Evolutionary conservation across 495 filamentous ascomycete species (phyloP).

Genomic region (Aspergillus bridgeri): DNA sequence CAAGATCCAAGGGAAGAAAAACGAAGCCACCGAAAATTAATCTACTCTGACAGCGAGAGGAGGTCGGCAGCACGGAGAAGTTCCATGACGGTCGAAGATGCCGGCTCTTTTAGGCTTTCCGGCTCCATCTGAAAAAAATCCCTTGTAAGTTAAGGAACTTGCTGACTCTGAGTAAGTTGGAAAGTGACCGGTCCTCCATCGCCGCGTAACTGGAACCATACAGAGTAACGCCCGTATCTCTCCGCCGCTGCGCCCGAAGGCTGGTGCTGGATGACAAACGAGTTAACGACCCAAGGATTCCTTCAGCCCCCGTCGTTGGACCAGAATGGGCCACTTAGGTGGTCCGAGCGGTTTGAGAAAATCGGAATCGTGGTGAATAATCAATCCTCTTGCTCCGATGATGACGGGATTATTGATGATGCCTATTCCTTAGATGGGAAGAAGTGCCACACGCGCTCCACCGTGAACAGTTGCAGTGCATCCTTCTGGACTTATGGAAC

Average conservation of each 20-base stretch:
- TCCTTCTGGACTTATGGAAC: constrained; percentile 15
- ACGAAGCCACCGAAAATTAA: background rate
- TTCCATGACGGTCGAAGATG: background rate
- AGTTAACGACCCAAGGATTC: constrained; percentile 17
- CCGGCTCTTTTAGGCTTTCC: constrained; percentile 2
- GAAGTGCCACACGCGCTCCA: constrained; percentile 12
- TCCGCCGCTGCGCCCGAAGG: constrained; percentile 10
- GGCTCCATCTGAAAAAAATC: no score
- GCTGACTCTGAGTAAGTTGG: background rate
- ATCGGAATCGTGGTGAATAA: background rate
- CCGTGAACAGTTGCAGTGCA: constrained; percentile 1
- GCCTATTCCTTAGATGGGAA: constrained; percentile 7
- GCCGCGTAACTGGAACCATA: constrained; percentile 8
- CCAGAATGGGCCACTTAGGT: constrained; percentile 3
- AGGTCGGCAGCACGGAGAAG: background rate
- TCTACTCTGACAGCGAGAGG: background rate
- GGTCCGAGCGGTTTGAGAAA: background rate
- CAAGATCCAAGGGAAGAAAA: background rate
- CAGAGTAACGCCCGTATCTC: constrained; percentile 8
- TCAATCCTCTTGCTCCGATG: background rate
- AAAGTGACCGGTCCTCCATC: constrained; percentile 4
- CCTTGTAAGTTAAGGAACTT: no score
- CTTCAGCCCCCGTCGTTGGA: constrained; percentile 7
- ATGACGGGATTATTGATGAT: background rate
- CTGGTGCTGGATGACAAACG: constrained; percentile 12